These are phyloP conservation scores for Pseudoneurospora amorphoporcata DNA, from an alignment of 495 filamentous ascomycete genomes.

Conservation along the genomic window DNA sequence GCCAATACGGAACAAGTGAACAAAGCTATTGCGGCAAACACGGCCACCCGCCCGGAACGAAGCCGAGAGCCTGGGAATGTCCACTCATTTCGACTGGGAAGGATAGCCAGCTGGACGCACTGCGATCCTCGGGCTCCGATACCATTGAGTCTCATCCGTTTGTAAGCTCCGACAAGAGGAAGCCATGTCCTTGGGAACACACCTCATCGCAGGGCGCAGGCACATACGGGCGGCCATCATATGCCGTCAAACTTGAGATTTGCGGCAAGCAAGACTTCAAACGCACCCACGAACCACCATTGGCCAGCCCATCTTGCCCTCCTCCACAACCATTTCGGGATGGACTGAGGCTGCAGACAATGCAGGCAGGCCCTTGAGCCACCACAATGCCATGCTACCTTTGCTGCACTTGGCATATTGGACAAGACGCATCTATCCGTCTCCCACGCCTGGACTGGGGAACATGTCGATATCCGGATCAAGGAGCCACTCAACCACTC, in stretches of 20 bases:
- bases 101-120: neutral
- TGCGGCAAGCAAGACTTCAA: conserved; percentile 18
- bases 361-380: neutral
- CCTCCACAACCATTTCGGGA: neutral
- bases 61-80: neutral
- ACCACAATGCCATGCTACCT: neutral
- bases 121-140: neutral
- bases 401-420: neutral
- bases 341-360: neutral
- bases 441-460: neutral
- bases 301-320: conserved; percentile 6
- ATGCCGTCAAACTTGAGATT: conserved; percentile 20
- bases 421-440: neutral
- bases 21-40: neutral
- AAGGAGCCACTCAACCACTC: conserved; percentile 5
- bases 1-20: neutral
- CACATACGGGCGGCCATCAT: conserved; percentile 6
- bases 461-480: conserved; percentile 20
- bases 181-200: conserved; percentile 16
- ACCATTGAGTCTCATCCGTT: conserved; percentile 14
- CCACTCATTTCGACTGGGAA: neutral
- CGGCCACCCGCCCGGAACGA: neutral
- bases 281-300: conserved; percentile 13
- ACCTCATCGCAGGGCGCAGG: conserved; percentile 1
- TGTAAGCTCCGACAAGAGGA: conserved; percentile 10